A percentile compares a stretch with the other conserved stretches of the same genome.
These are phyloP conservation scores for Lipomyces sp. DNA, from an alignment of 805 yeast genomes.

Conservation along the genomic window DNA sequence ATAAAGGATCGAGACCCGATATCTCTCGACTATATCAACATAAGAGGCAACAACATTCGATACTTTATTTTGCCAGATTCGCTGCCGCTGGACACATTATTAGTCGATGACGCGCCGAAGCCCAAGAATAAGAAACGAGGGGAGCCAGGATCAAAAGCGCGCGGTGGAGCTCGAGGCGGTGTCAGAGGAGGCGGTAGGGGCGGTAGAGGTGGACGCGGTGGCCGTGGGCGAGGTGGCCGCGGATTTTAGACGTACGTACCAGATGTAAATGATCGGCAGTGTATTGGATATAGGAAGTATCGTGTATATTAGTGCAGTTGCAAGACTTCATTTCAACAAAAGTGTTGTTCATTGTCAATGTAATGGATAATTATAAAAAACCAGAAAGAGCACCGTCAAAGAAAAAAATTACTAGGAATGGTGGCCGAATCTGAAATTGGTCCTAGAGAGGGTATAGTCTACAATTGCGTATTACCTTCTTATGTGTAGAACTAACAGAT, in stretches of 20 bases:
- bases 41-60: conserved; percentile 88
- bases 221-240: conserved; percentile 41
- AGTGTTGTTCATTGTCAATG: conserved; percentile 10
- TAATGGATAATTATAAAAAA: conserved; percentile 1
- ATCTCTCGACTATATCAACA: conserved; percentile 73
- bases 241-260: conserved; percentile 30
- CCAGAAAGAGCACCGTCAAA: background rate
- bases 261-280: background rate
- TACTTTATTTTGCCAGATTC: conserved; percentile 85
- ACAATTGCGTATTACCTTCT: background rate
- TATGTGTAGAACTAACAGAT: background rate
- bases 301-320: conserved; percentile 2
- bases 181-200: conserved; percentile 41
- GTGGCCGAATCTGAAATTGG: background rate
- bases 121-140: conserved; percentile 43
- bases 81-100: conserved; percentile 61
- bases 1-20: conserved; percentile 71
- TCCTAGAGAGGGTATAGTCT: conserved; percentile 10
- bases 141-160: conserved; percentile 37
- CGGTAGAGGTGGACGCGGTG: conserved; percentile 41
- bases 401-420: background rate
- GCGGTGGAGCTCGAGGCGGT: conserved; percentile 39
- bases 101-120: conserved; percentile 53
- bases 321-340: background rate
- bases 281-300: background rate